Evolutionary conservation across 2,329 filamentous ascomycete species (phyloP), one percentile per base, ranked within the genome.

Genomic region (Pezicula rhizophila): DNA sequence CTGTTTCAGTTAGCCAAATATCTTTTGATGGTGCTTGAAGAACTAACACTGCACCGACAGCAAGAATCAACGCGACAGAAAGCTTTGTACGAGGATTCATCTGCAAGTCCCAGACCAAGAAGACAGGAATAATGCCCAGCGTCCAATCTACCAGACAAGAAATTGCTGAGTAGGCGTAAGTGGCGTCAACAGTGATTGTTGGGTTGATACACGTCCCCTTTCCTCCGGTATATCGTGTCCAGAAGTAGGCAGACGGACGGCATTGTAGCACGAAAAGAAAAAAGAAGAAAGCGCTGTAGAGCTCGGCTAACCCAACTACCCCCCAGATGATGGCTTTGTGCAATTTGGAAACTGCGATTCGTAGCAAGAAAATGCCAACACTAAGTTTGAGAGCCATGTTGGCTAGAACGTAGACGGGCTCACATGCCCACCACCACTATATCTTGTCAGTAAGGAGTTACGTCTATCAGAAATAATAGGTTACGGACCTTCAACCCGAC

Each of bases 231-330:
- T 67, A 58, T 53, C 67, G 69, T 41, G 66, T 59, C 73, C 76
- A 79, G 56, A 78, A 78, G 54, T 66, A 75, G 6, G 64, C 65
- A 1, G 72, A 58, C 0, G 77, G 76, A 0, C 54, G 62, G 61
- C 76, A 79, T 56, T 78, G 76, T 14, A 79, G 68, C 0, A 75
- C 53, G 5, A 73, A 68, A 50, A 76, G 59, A 57, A 76, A 70
- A 60, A 75, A 75, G 57, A 67, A 70, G 42, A 63, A 59, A 42
- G 66, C 49, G 41, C 65, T 64, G 55, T 69, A 73, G 10, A 65
- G 4, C 3, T 63, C 61, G 2, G 65, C 63, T 4, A 66, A 47
- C 5, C 49, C 43, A 56, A 70, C 70, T 33, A 66, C 62, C 17
- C 57, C 42, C 46, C 64, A 65, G 49, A 74, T 66, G 49, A 71